Percentiles rank a stretch among this genome's conserved stretches.
phyloP scores from a whole-genome alignment of 2,329 filamentous ascomycete genomes.

The Nakataea oryzae region DNA sequence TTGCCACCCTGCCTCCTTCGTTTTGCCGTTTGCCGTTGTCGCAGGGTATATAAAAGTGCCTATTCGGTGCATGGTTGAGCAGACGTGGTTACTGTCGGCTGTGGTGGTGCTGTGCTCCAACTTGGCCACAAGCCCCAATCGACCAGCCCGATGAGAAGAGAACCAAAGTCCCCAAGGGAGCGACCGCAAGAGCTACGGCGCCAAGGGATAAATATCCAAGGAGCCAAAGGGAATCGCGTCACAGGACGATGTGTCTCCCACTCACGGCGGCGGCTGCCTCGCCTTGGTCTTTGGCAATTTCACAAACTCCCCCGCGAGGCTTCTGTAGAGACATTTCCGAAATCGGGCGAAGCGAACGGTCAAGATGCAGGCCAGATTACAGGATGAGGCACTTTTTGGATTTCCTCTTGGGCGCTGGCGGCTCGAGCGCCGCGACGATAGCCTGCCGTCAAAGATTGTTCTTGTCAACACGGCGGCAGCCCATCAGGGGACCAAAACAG shows the following conservation, averaged over 20 bases:
- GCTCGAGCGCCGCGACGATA: slow-evolving; percentile 90
- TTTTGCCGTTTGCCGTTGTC: neutral
- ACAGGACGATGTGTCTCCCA: neutral
- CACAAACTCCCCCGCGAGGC: neutral
- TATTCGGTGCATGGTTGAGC: neutral
- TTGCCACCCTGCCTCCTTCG: neutral
- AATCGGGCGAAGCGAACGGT: neutral
- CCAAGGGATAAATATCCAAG: neutral
- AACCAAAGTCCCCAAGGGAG: neutral
- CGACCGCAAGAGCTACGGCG: neutral
- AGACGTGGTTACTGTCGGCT: too few relatives aligned
- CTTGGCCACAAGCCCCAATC: neutral
- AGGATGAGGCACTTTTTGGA: slow-evolving; percentile 60
- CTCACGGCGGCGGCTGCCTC: neutral
- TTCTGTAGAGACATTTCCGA: slow-evolving; percentile 9
- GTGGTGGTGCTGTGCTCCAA: neutral
- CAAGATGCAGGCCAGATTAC: slow-evolving; percentile 27
- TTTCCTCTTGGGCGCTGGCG: slow-evolving; percentile 72
- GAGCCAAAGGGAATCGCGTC: neutral
- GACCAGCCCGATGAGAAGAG: neutral
- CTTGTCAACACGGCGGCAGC: neutral
- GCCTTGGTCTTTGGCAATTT: neutral
- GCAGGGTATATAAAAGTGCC: neutral
- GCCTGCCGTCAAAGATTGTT: slow-evolving; percentile 42
- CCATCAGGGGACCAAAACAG: neutral